Evolutionary conservation across 2,329 filamentous ascomycete genomes (phyloP), one percentile per base, ranked within the genome.

Genomic region (Penicillium sp.): DNA sequence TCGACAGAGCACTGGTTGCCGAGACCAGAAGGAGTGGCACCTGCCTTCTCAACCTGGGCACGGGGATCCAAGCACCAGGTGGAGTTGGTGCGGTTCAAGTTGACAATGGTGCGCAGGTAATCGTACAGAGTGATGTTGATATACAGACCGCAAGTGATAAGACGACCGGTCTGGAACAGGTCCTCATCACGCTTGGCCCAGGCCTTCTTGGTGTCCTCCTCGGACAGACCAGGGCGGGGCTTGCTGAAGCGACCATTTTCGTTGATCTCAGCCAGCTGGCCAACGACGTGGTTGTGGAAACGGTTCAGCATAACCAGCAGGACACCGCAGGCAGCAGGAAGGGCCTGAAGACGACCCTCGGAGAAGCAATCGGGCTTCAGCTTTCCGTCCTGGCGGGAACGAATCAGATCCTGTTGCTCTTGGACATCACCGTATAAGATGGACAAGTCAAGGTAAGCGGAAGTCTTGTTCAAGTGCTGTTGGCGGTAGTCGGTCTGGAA

Each of bases 201-300:
- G 6, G 78, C 76, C 29, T 74, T 69, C 53, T 72, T 66, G 21
- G 77, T 70, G 27, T 79, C 78, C 41, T 87, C 84, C 2, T 79
- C 79, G 0, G 76, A 66, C 0, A 84, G 76, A 0, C 75, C 68
- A 5, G 78, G 73, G 0, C 77, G 68, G 0, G 91, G 90, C 58
- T 85, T 87, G 0, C 81, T 84, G 74, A 96, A 97, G 23, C 90
- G 84, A 16, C 86, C 87, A 44, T 85, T 84, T 66, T 97, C 92
- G 67, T 97, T 96, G 74, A 97, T 93, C n/a, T 82, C 77, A 0
- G 89, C 89, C 19, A 97, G 78, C 59, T 93, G 88, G 53, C 86
- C 83, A 1, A 90, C 92, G 0, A 92, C 85, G 62, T 94, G 83
- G 75, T 97, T 97, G 75, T 97, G 93, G 75, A 95, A 95, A 63